These are phyloP conservation scores for Aspergillus aculeatinus DNA, from an alignment of 2,329 filamentous ascomycete genomes.

Conservation along the genomic window DNA sequence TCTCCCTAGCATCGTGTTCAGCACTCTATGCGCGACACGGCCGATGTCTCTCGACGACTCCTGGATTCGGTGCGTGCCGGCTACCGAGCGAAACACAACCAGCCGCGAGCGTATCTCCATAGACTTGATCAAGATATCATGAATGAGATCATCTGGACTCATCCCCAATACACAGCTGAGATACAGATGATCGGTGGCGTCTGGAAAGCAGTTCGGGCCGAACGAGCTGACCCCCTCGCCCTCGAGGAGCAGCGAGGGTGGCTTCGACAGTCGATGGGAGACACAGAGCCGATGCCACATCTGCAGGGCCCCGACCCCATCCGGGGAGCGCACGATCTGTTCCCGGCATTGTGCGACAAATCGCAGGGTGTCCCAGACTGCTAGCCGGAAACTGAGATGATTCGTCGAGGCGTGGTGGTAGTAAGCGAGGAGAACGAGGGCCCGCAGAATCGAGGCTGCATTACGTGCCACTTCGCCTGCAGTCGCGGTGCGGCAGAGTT, in stretches of 20 bases:
- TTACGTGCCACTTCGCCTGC: neutral
- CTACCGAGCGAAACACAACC: constrained; percentile 18
- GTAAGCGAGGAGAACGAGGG: constrained; percentile 14
- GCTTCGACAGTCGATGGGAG: constrained; percentile 20
- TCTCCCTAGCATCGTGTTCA: constrained; percentile 11
- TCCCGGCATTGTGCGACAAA: constrained; percentile 9
- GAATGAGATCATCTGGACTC: constrained; percentile 21
- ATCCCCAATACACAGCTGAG: constrained; percentile 19
- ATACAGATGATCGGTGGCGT: constrained; percentile 16
- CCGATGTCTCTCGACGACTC: constrained; percentile 10
- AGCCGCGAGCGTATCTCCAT: constrained; percentile 20
- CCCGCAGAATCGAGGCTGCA: constrained; percentile 1
- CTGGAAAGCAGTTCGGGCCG: constrained; percentile 10
- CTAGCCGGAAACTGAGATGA: constrained; percentile 12
- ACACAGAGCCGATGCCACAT: constrained; percentile 24
- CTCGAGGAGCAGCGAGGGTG: constrained; percentile 19
- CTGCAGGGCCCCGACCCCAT: constrained; percentile 14
- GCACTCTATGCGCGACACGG: constrained; percentile 3
- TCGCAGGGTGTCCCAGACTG: constrained; percentile 12
- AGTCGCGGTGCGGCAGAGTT: neutral
- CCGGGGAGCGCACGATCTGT: neutral
- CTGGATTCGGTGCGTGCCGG: constrained; percentile 1
- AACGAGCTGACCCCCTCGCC: constrained; percentile 14
- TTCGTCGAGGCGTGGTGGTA: constrained; percentile 19
- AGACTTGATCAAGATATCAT: constrained; percentile 24